Evolutionary conservation across 495 filamentous ascomycete genomes (phyloP), one percentile per base, ranked within the genome.

Genomic region (Hamigera avellanea): DNA sequence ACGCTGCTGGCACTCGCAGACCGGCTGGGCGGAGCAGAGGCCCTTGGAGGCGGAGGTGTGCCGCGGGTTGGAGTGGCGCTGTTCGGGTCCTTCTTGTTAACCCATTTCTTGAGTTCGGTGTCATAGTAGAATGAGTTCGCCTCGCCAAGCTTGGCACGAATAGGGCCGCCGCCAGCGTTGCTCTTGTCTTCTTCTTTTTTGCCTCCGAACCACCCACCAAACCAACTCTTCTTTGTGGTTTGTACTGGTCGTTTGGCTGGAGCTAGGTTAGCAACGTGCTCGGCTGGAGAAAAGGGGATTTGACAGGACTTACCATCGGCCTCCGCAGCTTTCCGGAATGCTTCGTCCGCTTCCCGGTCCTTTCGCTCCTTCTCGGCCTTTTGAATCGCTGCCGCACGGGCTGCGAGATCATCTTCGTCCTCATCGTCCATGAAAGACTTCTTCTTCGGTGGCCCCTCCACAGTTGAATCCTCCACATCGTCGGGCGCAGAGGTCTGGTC

Each of bases 71-170:
- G 44, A 10, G 59, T 56, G 9, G 61, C 52, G 35, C 58, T 60
- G 18, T 53, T 59, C 1, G 65, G 63, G 12, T 76, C 80, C 53
- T 95, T 95, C 67, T 95, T 95, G 59, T 99, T 95, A 59, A 99
- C 74, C 93, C 93, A 99, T 52, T 89, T 85, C 69, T 93, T 93
- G 37, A 94, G 69, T 14, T 94, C 83, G 3, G 83, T 79, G 56
- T 99, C 93, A 44, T 89, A 99, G 44, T 86, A 81, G 61, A 99
- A 96, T 8, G 75, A 83, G 50, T 72, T 91, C 47, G 89, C 81
- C 57, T 99, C 93, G 40, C 93, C 93, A 18, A 99, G 77, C 52
- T 99, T 96, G 33, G 93, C 93, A 48, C 73, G 77, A 60, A 95
- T 89, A 29, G 91, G 87, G n/a, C 57, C 55, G 13, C 52, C 53